Percentiles rank a stretch among this genome's conserved stretches.
phyloP scores from a whole-genome alignment of 2,329 filamentous ascomycete genomes.

The Colletotrichum liaoningense region DNA sequence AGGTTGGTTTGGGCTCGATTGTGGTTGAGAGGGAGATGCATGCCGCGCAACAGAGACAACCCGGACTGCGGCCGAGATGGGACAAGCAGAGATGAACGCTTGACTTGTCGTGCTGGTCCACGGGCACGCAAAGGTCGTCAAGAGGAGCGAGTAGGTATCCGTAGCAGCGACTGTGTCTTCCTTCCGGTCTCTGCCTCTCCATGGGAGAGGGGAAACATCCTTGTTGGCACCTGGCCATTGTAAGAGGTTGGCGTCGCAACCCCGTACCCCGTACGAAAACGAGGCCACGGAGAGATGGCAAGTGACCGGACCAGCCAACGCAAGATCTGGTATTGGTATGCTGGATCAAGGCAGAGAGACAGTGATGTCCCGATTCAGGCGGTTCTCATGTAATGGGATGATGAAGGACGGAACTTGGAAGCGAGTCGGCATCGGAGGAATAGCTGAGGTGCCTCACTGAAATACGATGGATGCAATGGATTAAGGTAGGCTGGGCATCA shows the following conservation, averaged over 20 bases:
- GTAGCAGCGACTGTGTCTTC: neutral
- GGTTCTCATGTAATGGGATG: neutral
- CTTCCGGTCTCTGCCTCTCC: neutral
- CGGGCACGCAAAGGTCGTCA: slow-evolving; percentile 7
- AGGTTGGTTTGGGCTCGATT: neutral
- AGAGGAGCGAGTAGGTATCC: slow-evolving; percentile 7
- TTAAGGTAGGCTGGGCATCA: neutral
- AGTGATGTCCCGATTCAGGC: too few species aligned
- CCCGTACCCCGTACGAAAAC: slow-evolving; percentile 7
- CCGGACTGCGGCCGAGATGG: slow-evolving; percentile 3
- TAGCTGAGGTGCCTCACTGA: too few species aligned
- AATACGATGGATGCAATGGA: neutral
- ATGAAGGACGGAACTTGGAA: neutral
- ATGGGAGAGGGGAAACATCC: neutral
- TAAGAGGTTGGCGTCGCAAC: slow-evolving; percentile 3
- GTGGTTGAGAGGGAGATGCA: slow-evolving; percentile 1
- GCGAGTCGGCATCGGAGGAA: slow-evolving; percentile 10
- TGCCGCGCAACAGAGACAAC: neutral
- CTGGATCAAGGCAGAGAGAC: neutral
- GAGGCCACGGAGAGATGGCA: neutral
- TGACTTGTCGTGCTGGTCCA: slow-evolving; percentile 11
- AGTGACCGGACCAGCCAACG: slow-evolving; percentile 5
- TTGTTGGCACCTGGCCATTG: neutral
- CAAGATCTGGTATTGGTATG: slow-evolving; percentile 16
- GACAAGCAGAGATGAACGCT: slow-evolving; percentile 17